These are phyloP conservation scores for Trypanosoma cruzi DNA, from an alignment of 208 protist species.

Conservation along the genomic window DNA sequence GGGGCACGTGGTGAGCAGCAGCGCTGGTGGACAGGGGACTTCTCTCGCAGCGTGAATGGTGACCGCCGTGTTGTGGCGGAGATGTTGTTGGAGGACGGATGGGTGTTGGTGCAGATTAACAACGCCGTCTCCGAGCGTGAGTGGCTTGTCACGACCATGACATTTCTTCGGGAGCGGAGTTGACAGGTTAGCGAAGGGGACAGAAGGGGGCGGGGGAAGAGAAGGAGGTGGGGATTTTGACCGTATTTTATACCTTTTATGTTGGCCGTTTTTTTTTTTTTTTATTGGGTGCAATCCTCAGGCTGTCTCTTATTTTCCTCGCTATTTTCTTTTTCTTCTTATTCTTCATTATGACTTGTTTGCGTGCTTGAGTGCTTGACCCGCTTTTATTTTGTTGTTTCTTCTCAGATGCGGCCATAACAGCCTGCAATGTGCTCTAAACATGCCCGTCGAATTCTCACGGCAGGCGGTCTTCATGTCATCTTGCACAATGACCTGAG, in stretches of 20 bases:
- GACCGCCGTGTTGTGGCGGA: conserved; percentile 30
- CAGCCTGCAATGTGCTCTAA: too few species aligned
- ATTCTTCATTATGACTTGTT: too few species aligned
- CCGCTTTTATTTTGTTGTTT: too few species aligned
- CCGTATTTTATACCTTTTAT: background rate
- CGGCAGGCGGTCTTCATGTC: too few species aligned
- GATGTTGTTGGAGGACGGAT: conserved; percentile 27
- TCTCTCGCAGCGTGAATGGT: conserved; percentile 17
- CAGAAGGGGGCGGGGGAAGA: background rate
- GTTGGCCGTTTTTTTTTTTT: conserved; percentile 3
- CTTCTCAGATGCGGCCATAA: too few species aligned
- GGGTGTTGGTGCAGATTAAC: conserved; percentile 21
- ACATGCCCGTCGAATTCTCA: too few species aligned
- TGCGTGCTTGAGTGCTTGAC: too few species aligned
- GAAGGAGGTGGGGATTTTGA: background rate
- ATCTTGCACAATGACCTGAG: too few species aligned
- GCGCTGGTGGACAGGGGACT: conserved; percentile 32
- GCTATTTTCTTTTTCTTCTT: too few species aligned
- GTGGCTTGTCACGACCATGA: conserved; percentile 37
- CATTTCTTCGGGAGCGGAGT: conserved; percentile 18
- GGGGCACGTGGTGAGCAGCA: conserved; percentile 20
- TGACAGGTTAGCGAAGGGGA: background rate
- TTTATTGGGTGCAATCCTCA: too few species aligned
- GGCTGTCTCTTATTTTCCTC: too few species aligned
- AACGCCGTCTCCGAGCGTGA: conserved; percentile 31